Conservation (phyloP, 495 filamentous ascomycete genomes). For the Cenococcum geophilum region DNA sequence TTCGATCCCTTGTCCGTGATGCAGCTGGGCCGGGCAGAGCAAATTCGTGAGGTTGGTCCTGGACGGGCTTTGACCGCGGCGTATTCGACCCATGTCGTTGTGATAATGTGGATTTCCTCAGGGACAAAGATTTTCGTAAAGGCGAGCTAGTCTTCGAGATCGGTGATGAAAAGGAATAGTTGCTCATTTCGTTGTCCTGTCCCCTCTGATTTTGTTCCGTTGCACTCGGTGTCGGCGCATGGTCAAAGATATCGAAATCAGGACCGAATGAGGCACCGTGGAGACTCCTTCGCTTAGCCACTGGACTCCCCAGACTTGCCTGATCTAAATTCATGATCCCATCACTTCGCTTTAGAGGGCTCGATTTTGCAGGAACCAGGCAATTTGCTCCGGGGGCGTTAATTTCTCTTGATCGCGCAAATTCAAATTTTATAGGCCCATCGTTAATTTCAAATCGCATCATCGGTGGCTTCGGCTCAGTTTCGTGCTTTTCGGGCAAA, state of each 20-base stretch:
- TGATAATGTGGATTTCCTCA: conserved; percentile 81
- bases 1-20: conserved; percentile 54
- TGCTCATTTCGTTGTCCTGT: conserved; percentile 9
- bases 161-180: conserved; percentile 36
- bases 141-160: conserved; percentile 41
- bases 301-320: conserved; percentile 68
- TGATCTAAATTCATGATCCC: conserved; percentile 82
- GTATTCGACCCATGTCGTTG: conserved; percentile 53
- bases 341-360: conserved; percentile 89
- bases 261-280: conserved; percentile 57
- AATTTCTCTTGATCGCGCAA: conserved; percentile 29
- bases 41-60: conserved; percentile 41
- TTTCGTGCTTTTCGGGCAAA: conserved; percentile 5
- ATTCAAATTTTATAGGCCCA: conserved; percentile 37
- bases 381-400: conserved; percentile 30
- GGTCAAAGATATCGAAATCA: conserved; percentile 68
- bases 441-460: conserved; percentile 27
- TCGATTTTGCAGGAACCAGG: conserved; percentile 55
- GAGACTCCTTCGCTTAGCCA: conserved; percentile 78
- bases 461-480: conserved; percentile 11
- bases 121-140: conserved; percentile 26
- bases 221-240: conserved; percentile 31
- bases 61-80: conserved; percentile 32
- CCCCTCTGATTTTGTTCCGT: conserved; percentile 3
- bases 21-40: conserved; percentile 44